Base-by-base conservation (phyloP, 208 protist genomes). In the Wallacemonas sp. region DNA sequence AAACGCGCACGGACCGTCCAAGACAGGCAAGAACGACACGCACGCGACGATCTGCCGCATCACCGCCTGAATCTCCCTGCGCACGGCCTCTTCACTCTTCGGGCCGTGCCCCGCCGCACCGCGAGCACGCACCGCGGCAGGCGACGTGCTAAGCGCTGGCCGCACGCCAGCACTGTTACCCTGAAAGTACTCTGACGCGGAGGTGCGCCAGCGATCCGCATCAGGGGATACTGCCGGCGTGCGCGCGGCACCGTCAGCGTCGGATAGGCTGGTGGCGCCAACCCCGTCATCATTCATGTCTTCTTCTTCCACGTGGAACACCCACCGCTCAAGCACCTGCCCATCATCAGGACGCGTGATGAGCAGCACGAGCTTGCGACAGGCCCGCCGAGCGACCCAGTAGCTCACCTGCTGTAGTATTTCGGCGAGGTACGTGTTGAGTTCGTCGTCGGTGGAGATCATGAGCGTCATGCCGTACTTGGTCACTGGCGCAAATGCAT, bases 31-130 rank as follows among this genome's bases (percentile, higher is more conserved):
- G 64, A 98, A 98, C 6, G 97, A 98, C 1, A 98, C 93, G 42
- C 83, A 97, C 3, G 97, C 81, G 9, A 97, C 99, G 66, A 99
- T 99, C 73, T 99, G 98, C 17, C 97, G 77, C 61, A 98, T 94
- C 36, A 98, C 85, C 27, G 87, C 89, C 70, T 98, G 94, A 63
- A 99, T 99, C 57, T 99, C 97, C 21, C 55, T 58, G 26, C 81
- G 76, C 32, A 99, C 89, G 36, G 97, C 89, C 29, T 97, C 97
- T 50, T 97, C 87, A 8, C 34, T 12, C 42, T 5, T 48, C 17
- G 22, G 42, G 9, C 9, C 17, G 5, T 26, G 42, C 42, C 17
- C 13, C 15, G 13, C 4, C 27, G 26, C 4, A 30, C 17, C 24
- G 38, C 1, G 45, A 34, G 21, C 32, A 37, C 15, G 37, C 22